Base-by-base conservation (phyloP, 2,329 filamentous ascomycete genomes). In the Paraphoma chrysanthemicola region DNA sequence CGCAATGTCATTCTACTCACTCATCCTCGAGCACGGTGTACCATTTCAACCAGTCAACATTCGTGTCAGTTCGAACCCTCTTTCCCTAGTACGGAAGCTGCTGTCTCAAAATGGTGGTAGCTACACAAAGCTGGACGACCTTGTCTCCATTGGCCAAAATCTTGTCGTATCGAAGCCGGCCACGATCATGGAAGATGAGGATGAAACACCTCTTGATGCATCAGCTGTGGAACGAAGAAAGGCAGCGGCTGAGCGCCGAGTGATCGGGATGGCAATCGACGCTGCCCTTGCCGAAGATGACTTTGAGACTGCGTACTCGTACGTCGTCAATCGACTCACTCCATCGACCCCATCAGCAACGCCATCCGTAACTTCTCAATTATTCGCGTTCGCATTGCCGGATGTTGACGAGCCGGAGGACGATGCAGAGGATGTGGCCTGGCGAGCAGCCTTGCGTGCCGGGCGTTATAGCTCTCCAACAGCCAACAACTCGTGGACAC, bases 291-390 rank as follows among this genome's bases (percentile, higher is more conserved):
- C 83, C 9, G 90, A 93, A 70, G 88, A 93, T 60, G 92, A 88
- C 71, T 95, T 95, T 59, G 92, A 96, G 71, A 95, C 91, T 0
- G 91, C 91, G 10, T 95, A 94, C 73, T 93, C 90, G 0, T 94
- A 91, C 69, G 88, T 93, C 1, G 85, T 92, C 45, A 92, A 88
- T 69, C 86, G 89, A 18, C 81, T 95, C 0, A 81, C 82, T 7
- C 72, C 77, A 8, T 77, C 73, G 12, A 50, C 57, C 4, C 60
- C 62, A 4, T 64, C 69, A 1, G 67, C 67, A 28, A 59, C 66
- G 18, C 56, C 62, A 11, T 66, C 72, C n/a, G 60, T 47, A 2
- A 62, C 67, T 5, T 67, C 69, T 6, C 62, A 66, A 7, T 50
- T 51, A 17, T 71, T 68, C 44, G 69, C 74, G 56, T 59, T 71